Evolutionary conservation across 805 yeast species (phyloP), one percentile per base, ranked within the genome.

Genomic region (Cyberlindnera mississippiensis): DNA sequence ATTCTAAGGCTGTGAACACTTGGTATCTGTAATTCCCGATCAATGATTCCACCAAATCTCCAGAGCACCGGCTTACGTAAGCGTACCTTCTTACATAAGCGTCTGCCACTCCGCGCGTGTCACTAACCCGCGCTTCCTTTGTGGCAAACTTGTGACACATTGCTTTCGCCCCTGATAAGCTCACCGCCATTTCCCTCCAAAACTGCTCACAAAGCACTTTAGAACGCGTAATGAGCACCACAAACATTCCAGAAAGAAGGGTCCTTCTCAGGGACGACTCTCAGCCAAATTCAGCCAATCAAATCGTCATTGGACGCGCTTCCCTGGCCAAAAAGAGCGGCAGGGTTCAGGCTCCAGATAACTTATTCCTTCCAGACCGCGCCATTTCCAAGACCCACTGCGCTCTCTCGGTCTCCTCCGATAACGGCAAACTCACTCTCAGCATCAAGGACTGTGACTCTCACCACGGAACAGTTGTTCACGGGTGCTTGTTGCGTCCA

Each of bases 381-480:
- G 36, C 44, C 28, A 29, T 41, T 11, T 41, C 44, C 30, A 41
- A 36, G 28, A 22, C 20, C 8, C 44, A 41, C 36, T 35, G 38
- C 20, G 13, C 28, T 24, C 26, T 41, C 16, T 26, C 7, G 29
- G 44, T 33, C 30, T 13, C 24, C 10, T 14, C 5, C 4, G 35
- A 20, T 16, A 29, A 24, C 19, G 20, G 28, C 8, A 26, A 20
- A 6, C 12, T 22, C 16, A 14, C 13, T 26, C 20, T 27, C 24
- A 13, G 24, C 15, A 28, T 35, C 24, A 14, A 17, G 22, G 22
- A 35, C 24, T 8, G 31, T 16, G 30, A 29, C 14, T 41, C 44
- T 14, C 43, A 40, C 27, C 49, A 45, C 20, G 49, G 48, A 6
- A 42, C 44, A 4, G 49, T 45, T 2, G 39, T 45, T 4, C 37